Percentiles rank a stretch among this genome's conserved stretches.
phyloP scores from a whole-genome alignment of 2,329 filamentous ascomycete genomes.

The Paradendryphiella salina region DNA sequence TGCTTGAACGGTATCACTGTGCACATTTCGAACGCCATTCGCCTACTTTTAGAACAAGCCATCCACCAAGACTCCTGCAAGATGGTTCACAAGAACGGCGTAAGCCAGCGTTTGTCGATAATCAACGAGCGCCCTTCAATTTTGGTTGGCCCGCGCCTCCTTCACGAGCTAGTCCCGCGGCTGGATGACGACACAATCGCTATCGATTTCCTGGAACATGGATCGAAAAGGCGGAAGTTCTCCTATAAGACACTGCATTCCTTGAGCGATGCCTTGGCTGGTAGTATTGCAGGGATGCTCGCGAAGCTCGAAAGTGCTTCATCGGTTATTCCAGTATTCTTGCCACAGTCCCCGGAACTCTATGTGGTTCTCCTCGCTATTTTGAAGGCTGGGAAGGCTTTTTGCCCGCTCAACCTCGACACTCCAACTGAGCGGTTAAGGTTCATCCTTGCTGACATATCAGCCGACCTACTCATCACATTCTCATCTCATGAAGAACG shows the following conservation, averaged over 20 bases:
- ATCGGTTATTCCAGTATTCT: slow-evolving; percentile 70
- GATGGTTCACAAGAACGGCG: slow-evolving; percentile 30
- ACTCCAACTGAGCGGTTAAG: slow-evolving; percentile 73
- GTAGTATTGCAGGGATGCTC: slow-evolving; percentile 25
- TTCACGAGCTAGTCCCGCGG: slow-evolving; percentile 65
- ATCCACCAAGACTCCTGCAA: slow-evolving; percentile 11
- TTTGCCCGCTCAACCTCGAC: slow-evolving; percentile 82
- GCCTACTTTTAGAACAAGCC: neutral
- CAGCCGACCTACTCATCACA: slow-evolving; percentile 69
- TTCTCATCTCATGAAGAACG: slow-evolving; percentile 53
- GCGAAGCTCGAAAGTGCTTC: slow-evolving; percentile 38
- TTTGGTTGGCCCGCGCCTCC: slow-evolving; percentile 59
- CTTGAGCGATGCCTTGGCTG: slow-evolving; percentile 60
- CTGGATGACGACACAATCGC: slow-evolving; percentile 51
- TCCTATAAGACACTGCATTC: slow-evolving; percentile 67
- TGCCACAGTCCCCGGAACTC: slow-evolving; percentile 75
- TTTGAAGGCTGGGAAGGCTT: slow-evolving; percentile 79
- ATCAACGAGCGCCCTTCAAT: slow-evolving; percentile 59
- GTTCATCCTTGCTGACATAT: slow-evolving; percentile 80
- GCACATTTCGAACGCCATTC: neutral
- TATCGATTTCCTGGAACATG: slow-evolving; percentile 64
- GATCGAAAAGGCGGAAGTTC: slow-evolving; percentile 53
- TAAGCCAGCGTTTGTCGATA: slow-evolving; percentile 42
- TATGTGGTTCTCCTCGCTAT: slow-evolving; percentile 79
- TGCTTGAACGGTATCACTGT: neutral